phyloP scores from a whole-genome alignment of 2,329 filamentous ascomycete species.

The Hirsutella thompsonii region DNA sequence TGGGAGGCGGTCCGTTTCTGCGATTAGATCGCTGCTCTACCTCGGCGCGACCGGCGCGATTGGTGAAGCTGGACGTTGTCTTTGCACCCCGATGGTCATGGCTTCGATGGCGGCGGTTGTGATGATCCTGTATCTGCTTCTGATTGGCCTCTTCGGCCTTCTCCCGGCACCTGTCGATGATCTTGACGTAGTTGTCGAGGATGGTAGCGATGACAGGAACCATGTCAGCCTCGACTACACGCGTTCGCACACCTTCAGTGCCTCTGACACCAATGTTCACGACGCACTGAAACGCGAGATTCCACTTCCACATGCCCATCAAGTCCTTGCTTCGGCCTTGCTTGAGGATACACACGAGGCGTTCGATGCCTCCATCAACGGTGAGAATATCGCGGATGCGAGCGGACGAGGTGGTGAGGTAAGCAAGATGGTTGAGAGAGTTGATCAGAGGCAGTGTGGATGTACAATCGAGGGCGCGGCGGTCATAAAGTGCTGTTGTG shows the following conservation, averaged over 20 bases:
- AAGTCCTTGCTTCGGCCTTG: slow-evolving; percentile 93
- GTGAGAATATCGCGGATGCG: slow-evolving; percentile 96
- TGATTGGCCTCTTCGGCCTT: slow-evolving; percentile 73
- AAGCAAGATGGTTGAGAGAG: slow-evolving; percentile 95
- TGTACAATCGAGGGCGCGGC: slow-evolving; percentile 92
- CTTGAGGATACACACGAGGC: slow-evolving; percentile 94
- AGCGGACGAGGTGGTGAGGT: slow-evolving; percentile 93
- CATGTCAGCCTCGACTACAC: slow-evolving; percentile 97
- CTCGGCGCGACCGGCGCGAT: slow-evolving; percentile 39
- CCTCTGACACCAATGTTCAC: slow-evolving; percentile 97
- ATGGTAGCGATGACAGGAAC: slow-evolving; percentile 98
- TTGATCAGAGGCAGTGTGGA: slow-evolving; percentile 97
- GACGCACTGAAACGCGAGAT: slow-evolving; percentile 95
- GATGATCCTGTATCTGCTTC: slow-evolving; percentile 46
- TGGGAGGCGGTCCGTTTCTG: slow-evolving; percentile 69
- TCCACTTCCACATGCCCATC: slow-evolving; percentile 99
- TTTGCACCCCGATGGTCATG: slow-evolving; percentile 38
- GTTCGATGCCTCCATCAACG: slow-evolving; percentile 95
- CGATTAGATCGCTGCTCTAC: slow-evolving; percentile 50
- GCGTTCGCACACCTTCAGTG: slow-evolving; percentile 83
- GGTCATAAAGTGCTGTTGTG: slow-evolving; percentile 95
- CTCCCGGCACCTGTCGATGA: slow-evolving; percentile 82
- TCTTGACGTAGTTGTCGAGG: slow-evolving; percentile 94
- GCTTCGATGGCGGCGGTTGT: slow-evolving; percentile 32
- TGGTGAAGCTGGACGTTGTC: slow-evolving; percentile 35